These are phyloP conservation scores for Perkinsus olseni DNA, from an alignment of 169 alveolate species.

Conservation along the genomic window DNA sequence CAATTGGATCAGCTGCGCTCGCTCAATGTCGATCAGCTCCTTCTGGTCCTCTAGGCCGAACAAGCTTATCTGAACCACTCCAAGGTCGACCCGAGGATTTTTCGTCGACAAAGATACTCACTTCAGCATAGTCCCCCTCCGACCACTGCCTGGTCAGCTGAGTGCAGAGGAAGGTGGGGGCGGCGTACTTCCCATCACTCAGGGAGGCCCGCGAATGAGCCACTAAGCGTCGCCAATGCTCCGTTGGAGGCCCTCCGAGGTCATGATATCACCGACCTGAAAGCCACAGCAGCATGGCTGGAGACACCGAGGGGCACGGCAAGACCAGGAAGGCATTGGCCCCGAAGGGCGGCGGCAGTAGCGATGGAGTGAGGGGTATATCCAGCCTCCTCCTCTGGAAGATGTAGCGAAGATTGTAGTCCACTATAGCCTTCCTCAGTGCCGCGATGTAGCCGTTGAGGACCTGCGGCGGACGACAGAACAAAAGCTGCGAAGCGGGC, in stretches of 20 bases:
- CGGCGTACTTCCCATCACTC: background rate
- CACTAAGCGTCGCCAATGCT: background rate
- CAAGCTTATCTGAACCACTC: background rate
- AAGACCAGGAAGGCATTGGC: background rate
- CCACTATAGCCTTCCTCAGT: background rate
- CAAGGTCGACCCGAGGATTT: background rate
- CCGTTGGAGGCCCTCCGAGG: background rate
- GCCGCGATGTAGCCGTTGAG: background rate
- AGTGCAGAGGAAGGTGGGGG: background rate
- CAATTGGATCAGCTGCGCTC: background rate
- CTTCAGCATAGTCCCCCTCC: background rate
- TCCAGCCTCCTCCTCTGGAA: background rate
- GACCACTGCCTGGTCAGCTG: background rate
- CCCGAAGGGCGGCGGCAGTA: background rate
- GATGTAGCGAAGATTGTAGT: background rate
- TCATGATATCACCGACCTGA: background rate
- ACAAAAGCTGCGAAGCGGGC: background rate
- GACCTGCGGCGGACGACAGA: background rate
- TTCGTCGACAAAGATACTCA: background rate
- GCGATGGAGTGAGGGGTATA: background rate
- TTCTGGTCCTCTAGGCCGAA: background rate
- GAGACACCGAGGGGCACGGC: background rate
- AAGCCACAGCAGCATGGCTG: background rate
- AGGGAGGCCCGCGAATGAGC: background rate
- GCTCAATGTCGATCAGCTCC: background rate